Percentiles rank a stretch among this genome's conserved stretches.
Evolutionary conservation across 768 basidiomycete species (phyloP).

Genomic region (Agaricus sinodeliciosus): DNA sequence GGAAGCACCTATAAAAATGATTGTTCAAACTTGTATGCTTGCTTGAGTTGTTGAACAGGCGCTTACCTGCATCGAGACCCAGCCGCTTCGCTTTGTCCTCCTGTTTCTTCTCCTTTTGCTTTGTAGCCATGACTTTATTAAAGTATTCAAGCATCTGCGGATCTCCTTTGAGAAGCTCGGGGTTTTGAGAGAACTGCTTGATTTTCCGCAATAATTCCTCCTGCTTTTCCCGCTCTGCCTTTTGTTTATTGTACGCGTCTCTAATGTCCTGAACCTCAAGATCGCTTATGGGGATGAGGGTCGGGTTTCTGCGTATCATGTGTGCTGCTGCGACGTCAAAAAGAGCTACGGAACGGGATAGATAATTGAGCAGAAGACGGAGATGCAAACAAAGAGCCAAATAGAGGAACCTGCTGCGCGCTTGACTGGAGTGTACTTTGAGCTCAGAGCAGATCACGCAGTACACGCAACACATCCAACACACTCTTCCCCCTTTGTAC

Average conservation of each 20-base stretch:
- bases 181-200: conserved; percentile 39
- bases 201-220: conserved; percentile 37
- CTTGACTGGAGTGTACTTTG: conserved; percentile 7
- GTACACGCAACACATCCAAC: neutral
- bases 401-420: conserved; percentile 12
- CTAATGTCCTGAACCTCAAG: conserved; percentile 75
- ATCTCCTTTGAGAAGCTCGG: conserved; percentile 22
- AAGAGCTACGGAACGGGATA: conserved; percentile 4
- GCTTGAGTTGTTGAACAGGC: neutral
- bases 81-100: conserved; percentile 14
- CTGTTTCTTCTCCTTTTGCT: conserved; percentile 16
- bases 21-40: neutral
- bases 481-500: conserved; percentile 13
- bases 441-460: neutral
- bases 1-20: conserved; percentile 6
- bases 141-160: conserved; percentile 22
- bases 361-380: conserved; percentile 10
- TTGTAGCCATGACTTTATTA: conserved; percentile 14
- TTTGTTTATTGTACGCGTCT: conserved; percentile 47
- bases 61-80: conserved; percentile 12
- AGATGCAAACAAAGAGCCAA: conserved; percentile 12
- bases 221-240: conserved; percentile 30
- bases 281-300: conserved; percentile 71
- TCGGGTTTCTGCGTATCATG: conserved; percentile 76
- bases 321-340: neutral